These are phyloP conservation scores for Panaeolus cyanescens DNA, from an alignment of 768 basidiomycete genomes.

Conservation along the genomic window DNA sequence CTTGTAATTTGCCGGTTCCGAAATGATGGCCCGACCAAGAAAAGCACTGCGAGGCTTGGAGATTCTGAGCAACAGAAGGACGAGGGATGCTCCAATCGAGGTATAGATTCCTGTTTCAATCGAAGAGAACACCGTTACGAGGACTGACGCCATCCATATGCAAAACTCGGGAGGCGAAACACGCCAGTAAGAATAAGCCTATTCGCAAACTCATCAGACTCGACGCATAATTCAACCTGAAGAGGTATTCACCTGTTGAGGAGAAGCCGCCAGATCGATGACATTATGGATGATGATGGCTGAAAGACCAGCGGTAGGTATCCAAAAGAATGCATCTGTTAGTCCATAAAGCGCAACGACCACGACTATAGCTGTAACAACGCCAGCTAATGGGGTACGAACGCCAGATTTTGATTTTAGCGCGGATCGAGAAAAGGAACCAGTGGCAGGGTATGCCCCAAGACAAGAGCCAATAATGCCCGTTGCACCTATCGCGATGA, in stretches of 20 bases:
- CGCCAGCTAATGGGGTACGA: slow-evolving; percentile 90
- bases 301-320: slow-evolving; percentile 76
- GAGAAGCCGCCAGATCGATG: slow-evolving; percentile 83
- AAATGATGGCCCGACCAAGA: slow-evolving; percentile 81
- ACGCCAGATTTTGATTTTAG: slow-evolving; percentile 96
- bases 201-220: not conserved
- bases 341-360: slow-evolving; percentile 94
- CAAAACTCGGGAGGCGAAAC: slow-evolving; percentile 91
- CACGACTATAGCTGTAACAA: slow-evolving; percentile 84
- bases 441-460: slow-evolving; percentile 93
- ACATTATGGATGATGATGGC: slow-evolving; percentile 96
- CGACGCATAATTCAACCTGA: not conserved
- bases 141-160: slow-evolving; percentile 85
- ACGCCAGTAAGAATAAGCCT: slow-evolving; percentile 91
- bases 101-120: slow-evolving; percentile 94
- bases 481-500: slow-evolving; percentile 97
- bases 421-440: slow-evolving; percentile 96
- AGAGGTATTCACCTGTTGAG: slow-evolving; percentile 46
- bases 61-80: slow-evolving; percentile 80
- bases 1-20: slow-evolving; percentile 31
- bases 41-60: slow-evolving; percentile 89
- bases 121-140: slow-evolving; percentile 89
- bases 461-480: slow-evolving; percentile 91
- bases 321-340: slow-evolving; percentile 91
- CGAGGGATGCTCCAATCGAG: slow-evolving; percentile 78